Evolutionary conservation across 345 rosid genomes (phyloP).

Genomic region (Corchorus olitorius): DNA sequence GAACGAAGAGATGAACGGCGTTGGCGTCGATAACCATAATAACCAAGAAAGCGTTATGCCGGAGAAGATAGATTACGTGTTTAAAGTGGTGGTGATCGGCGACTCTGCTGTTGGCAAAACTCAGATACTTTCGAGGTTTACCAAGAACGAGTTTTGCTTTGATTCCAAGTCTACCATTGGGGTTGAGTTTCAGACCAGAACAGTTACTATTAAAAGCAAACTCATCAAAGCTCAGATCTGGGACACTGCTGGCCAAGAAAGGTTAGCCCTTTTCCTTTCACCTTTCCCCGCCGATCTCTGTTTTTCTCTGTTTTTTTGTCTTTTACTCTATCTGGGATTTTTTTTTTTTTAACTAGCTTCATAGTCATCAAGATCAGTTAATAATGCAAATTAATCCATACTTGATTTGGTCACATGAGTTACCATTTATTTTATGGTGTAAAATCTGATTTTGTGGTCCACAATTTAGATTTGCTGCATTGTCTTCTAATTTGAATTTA

Average conservation of each 20-base stretch:
- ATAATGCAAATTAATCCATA: neutral
- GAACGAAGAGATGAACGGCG: slow-evolving; percentile 75
- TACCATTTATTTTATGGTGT: neutral
- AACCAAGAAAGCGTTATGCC: slow-evolving; percentile 21
- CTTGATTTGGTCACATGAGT: neutral
- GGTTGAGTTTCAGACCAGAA: slow-evolving; percentile 82
- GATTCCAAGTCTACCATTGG: slow-evolving; percentile 89
- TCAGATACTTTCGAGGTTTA: slow-evolving; percentile 71
- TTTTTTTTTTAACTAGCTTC: neutral
- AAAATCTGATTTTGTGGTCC: neutral
- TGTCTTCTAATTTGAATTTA: too few relatives aligned
- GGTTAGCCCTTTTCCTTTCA: slow-evolving; percentile 36
- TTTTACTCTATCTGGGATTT: neutral
- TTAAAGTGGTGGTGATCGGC: slow-evolving; percentile 79
- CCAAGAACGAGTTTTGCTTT: slow-evolving; percentile 66
- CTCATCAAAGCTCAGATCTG: slow-evolving; percentile 94
- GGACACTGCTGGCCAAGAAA: slow-evolving; percentile 97
- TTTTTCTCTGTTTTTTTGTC: neutral
- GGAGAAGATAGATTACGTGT: slow-evolving; percentile 73
- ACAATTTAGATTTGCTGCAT: neutral
- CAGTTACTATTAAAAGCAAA: slow-evolving; percentile 57
- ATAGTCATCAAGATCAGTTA: neutral
- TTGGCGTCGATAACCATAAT: slow-evolving; percentile 26
- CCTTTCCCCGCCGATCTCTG: neutral
- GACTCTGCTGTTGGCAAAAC: slow-evolving; percentile 88